Conservation (phyloP, 352 stramenopile genomes). For the Globisporangium spinosum region DNA sequence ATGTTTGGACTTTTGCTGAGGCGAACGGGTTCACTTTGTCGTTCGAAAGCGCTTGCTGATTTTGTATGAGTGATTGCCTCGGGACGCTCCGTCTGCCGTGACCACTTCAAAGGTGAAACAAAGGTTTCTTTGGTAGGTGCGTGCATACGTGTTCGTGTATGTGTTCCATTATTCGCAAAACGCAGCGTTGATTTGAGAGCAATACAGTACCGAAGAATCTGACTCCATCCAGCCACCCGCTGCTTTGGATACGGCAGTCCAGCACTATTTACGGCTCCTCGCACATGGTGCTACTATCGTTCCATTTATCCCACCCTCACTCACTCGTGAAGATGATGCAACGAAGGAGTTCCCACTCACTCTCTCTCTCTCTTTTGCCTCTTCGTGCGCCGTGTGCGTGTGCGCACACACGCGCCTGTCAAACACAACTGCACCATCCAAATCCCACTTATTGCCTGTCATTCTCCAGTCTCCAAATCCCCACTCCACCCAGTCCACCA, state of each 20-base stretch:
- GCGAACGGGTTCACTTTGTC: too few relatives aligned
- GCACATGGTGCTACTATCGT: background rate
- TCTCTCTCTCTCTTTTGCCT: background rate
- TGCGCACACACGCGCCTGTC: background rate
- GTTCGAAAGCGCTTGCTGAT: too few relatives aligned
- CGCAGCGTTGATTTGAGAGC: background rate
- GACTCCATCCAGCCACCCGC: too few relatives aligned
- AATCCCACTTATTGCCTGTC: background rate
- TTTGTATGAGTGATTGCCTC: too few relatives aligned
- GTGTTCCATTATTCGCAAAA: background rate
- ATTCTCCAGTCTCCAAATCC: background rate
- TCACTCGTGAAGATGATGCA: background rate
- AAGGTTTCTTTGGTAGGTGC: too few relatives aligned
- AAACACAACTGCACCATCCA: background rate
- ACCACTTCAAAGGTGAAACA: too few relatives aligned
- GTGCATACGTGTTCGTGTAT: too few relatives aligned
- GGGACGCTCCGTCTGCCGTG: too few relatives aligned
- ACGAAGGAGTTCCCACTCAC: background rate
- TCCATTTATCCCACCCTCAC: background rate
- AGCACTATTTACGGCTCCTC: background rate
- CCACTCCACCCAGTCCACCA: background rate
- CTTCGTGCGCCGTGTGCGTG: background rate
- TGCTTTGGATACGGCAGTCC: too few relatives aligned
- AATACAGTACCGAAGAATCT: background rate
- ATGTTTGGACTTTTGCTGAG: too few relatives aligned